Evolutionary conservation across 495 filamentous ascomycete genomes (phyloP).

Genomic region (Penicillium chermesinum): DNA sequence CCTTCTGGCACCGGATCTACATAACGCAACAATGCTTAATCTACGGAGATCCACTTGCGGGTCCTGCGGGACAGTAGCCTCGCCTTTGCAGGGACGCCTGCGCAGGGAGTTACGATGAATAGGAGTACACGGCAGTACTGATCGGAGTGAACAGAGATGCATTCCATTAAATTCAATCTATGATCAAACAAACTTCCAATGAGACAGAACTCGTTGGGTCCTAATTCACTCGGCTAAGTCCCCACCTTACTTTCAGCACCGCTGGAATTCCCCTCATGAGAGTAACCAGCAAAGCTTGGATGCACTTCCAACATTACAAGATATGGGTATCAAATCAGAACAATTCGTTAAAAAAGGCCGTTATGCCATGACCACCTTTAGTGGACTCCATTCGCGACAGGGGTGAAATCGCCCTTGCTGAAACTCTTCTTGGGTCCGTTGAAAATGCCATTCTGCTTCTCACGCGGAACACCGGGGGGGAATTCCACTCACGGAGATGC

Average conservation of each 20-base stretch:
- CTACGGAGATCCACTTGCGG: not conserved
- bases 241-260: no score
- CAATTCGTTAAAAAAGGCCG: not conserved
- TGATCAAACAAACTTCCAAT: not conserved
- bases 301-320: not conserved
- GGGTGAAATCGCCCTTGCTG: constrained; percentile 10
- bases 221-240: not conserved
- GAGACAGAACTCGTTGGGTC: not conserved
- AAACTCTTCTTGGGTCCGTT: constrained; percentile 7
- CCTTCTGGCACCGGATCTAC: not conserved
- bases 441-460: constrained; percentile 10
- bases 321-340: not conserved
- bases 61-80: not conserved
- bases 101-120: not conserved
- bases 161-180: not conserved
- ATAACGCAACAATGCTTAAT: not conserved
- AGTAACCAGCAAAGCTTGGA: not conserved
- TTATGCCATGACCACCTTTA: not conserved
- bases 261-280: not conserved
- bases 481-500: constrained; percentile 17
- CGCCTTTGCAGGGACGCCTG: not conserved
- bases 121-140: not conserved
- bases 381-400: constrained; percentile 15
- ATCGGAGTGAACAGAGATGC: not conserved
- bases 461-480: constrained; percentile 19